A percentile compares a stretch with the other conserved stretches of the same genome.
Evolutionary conservation across 139 green algal species (phyloP).

Genomic region (Nannochloris sp.): DNA sequence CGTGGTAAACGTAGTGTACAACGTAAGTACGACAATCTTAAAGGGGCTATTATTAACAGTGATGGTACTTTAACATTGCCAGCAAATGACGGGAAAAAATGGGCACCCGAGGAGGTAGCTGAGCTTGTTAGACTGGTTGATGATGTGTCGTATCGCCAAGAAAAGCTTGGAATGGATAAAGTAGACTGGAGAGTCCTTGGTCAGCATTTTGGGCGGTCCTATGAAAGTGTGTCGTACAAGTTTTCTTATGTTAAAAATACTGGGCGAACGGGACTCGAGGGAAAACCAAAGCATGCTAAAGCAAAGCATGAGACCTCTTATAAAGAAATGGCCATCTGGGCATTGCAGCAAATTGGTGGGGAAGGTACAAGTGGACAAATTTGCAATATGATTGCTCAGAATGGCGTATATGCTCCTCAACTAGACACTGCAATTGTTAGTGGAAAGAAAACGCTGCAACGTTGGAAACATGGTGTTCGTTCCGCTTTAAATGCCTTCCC

Average conservation of each 20-base stretch:
- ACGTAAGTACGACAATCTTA: conserved; percentile 38
- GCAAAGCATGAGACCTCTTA: conserved; percentile 34
- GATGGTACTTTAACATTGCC: conserved; percentile 16
- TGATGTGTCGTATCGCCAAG: conserved; percentile 16
- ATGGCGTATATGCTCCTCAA: conserved; percentile 17
- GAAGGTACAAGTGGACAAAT: conserved; percentile 28
- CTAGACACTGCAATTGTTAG: conserved; percentile 33
- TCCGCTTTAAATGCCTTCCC: conserved; percentile 33
- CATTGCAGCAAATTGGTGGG: conserved; percentile 14
- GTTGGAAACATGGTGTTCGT: conserved; percentile 39
- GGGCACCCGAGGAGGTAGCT: conserved; percentile 22
- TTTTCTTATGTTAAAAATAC: conserved; percentile 36
- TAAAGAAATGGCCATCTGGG: conserved; percentile 36
- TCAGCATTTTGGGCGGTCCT: conserved; percentile 29
- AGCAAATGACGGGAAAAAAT: conserved; percentile 36
- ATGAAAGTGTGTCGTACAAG: conserved; percentile 35
- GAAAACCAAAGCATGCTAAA: conserved; percentile 21
- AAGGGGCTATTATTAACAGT: conserved; percentile 8
- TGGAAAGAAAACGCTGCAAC: conserved; percentile 35
- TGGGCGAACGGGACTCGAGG: not conserved
- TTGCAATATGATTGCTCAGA: conserved; percentile 14
- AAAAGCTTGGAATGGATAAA: conserved; percentile 28
- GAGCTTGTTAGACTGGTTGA: conserved; percentile 30
- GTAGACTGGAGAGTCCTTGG: conserved; percentile 33
- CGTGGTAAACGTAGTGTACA: conserved; percentile 28